Base-by-base conservation (phyloP, 805 yeast genomes). In the Candida oleophila region DNA sequence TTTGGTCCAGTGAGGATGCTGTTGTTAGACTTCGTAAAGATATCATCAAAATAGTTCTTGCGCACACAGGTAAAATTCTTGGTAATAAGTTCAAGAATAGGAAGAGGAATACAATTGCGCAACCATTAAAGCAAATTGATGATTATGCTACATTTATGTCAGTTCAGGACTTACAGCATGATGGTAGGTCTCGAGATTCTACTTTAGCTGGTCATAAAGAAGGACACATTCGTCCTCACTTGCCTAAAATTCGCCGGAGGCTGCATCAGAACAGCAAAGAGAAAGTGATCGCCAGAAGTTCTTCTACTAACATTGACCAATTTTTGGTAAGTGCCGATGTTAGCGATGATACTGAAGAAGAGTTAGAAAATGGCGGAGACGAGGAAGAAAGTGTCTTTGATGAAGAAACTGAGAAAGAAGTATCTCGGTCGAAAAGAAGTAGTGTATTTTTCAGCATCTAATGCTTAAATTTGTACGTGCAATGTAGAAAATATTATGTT, bases 21-120 rank as follows among this genome's bases (percentile, higher is more conserved):
- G 71, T 84, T 2, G 57, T 77, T 55, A 74, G 78, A 25, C 57
- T 91, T 46, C 83, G 84, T 60, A 85, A 81, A 57, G 82, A 81
- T 33, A 56, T 85, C n/a, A 65, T 82, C 34, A 82, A 76, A 57
- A 71, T 83, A 1, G 63, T 85, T 18, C 54, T 85, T 45, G 72
- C 71, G 40, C 89, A 86, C 55, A 77, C 91, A 0, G 97, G 96
- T 2, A 81, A 84, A 48, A 78, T 92, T 43, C 60, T 91, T 32
- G 83, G 86, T n/a, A 89, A 89, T 60, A 89, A 88, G 64, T 67
- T 92, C 47, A 74, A 70, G 52, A 38, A 49, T 8, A 70, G 66
- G 34, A 77, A 71, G 54, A 57, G 66, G 43, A 51, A 50, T 8
- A 45, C 48, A 19, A 44, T 50, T 0, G 39, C 52, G 4, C 63